Percentiles rank a stretch among this genome's conserved stretches.
Conservation (phyloP, 352 stramenopile species). For the Thraustotheca clavata region DNA sequence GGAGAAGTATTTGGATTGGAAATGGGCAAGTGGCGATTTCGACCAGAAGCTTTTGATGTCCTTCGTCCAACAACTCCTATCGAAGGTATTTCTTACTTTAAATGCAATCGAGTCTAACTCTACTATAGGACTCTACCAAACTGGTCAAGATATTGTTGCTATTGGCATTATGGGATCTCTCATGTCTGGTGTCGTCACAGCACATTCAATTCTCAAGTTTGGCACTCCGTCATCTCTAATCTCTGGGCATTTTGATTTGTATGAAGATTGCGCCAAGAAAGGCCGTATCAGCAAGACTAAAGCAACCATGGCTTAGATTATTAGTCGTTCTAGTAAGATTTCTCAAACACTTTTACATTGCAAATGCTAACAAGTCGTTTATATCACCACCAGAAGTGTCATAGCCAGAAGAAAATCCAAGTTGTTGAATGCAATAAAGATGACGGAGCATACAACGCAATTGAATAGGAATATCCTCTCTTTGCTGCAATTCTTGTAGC, state of each 20-base stretch:
- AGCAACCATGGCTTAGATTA: not conserved
- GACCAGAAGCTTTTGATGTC: not conserved
- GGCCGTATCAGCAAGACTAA: not conserved
- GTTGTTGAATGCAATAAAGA: not conserved
- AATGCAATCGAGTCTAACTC: not conserved
- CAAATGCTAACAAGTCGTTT: too few species aligned
- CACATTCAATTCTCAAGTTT: not conserved
- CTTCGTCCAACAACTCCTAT: not conserved
- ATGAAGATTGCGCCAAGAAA: not conserved
- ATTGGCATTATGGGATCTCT: slow-evolving; percentile 1
- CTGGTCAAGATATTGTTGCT: not conserved
- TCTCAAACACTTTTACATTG: too few species aligned
- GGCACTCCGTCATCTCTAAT: not conserved
- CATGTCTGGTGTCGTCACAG: slow-evolving; percentile 3
- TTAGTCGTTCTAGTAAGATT: not conserved
- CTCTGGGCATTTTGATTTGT: not conserved
- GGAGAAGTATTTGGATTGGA: slow-evolving; percentile 2
- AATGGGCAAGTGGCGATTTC: slow-evolving; percentile 5
- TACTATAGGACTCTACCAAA: not conserved
- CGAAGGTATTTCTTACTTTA: not conserved
- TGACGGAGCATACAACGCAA: not conserved
- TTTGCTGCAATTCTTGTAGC: not conserved
- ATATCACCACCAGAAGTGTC: too few species aligned
- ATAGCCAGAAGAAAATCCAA: not conserved
- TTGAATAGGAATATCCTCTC: not conserved